phyloP scores from a whole-genome alignment of 2,329 filamentous ascomycete species.

The Xylariaceae sp. region DNA sequence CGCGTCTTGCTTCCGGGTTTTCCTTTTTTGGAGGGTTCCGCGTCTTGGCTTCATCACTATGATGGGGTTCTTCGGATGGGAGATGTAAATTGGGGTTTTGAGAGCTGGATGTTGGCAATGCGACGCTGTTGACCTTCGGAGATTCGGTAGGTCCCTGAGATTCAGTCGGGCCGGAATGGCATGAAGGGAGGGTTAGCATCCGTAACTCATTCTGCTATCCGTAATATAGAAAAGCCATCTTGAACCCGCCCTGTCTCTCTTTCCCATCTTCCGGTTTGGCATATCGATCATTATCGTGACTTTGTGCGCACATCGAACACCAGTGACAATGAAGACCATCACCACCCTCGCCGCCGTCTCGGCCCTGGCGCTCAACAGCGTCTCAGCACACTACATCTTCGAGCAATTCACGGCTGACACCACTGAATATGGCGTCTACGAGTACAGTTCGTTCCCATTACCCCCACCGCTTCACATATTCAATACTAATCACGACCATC shows the following conservation, averaged over 20 bases:
- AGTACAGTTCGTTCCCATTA: conserved; percentile 33
- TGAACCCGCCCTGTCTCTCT: neutral
- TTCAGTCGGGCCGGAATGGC: conserved; percentile 5
- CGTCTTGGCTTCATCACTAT: neutral
- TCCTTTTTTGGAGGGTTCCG: conserved; percentile 10
- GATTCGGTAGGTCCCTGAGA: neutral
- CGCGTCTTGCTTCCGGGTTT: conserved; percentile 13
- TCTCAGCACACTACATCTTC: conserved; percentile 40
- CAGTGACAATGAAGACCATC: conserved; percentile 29
- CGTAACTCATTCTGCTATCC: neutral
- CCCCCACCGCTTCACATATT: too few species aligned
- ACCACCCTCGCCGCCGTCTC: conserved; percentile 29
- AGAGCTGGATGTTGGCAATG: too few species aligned
- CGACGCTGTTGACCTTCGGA: too few species aligned
- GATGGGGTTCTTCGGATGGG: too few species aligned
- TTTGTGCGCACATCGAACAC: too few species aligned
- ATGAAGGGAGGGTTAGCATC: neutral
- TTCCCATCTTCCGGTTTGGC: neutral
- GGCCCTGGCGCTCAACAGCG: conserved; percentile 32
- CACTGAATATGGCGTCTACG: conserved; percentile 32
- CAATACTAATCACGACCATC: neutral
- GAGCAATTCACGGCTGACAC: conserved; percentile 34
- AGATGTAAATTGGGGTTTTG: too few species aligned
- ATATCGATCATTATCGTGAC: too few species aligned
- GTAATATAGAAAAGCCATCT: conserved; percentile 12